Conservation (phyloP, 1,139 yeast genomes). For the Ashbya aceris region DNA sequence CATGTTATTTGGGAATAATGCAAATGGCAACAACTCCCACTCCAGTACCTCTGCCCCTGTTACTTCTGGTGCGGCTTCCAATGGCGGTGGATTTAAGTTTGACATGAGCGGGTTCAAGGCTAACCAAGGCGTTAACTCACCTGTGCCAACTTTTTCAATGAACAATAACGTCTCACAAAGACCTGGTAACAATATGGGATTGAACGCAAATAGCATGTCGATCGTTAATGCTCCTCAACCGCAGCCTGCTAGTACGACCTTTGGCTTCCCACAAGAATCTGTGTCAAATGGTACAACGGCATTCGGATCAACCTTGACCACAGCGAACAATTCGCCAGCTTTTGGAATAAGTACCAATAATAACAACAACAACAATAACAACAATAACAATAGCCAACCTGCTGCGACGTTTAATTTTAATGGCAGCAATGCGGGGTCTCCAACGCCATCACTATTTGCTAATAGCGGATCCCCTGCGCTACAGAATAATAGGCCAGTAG, state of each 20-base stretch:
- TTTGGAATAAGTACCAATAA: constrained; percentile 12
- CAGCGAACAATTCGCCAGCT: constrained; percentile 12
- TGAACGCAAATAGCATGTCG: constrained; percentile 1
- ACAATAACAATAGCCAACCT: constrained; percentile 2
- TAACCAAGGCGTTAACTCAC: not conserved
- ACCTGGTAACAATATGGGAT: constrained; percentile 2
- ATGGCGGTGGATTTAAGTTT: constrained; percentile 8
- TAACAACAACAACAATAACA: constrained; percentile 3
- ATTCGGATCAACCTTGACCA: constrained; percentile 7
- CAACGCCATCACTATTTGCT: constrained; percentile 14
- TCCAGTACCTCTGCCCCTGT: constrained; percentile 1
- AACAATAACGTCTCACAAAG: not conserved
- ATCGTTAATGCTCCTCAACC: constrained; percentile 7
- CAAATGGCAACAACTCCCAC: not conserved
- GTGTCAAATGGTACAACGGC: constrained; percentile 1
- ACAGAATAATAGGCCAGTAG: constrained; percentile 5
- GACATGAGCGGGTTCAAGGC: constrained; percentile 7
- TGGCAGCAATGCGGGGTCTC: constrained; percentile 9
- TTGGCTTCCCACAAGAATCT: constrained; percentile 1
- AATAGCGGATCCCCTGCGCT: constrained; percentile 9
- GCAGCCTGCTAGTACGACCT: constrained; percentile 3
- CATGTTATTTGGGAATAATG: constrained; percentile 1
- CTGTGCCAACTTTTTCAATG: not conserved
- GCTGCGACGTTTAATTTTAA: constrained; percentile 9
- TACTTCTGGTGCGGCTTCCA: not conserved